Evolutionary conservation across 2,329 filamentous ascomycete species (phyloP), one percentile per base, ranked within the genome.

Genomic region (Ascochyta pisi): DNA sequence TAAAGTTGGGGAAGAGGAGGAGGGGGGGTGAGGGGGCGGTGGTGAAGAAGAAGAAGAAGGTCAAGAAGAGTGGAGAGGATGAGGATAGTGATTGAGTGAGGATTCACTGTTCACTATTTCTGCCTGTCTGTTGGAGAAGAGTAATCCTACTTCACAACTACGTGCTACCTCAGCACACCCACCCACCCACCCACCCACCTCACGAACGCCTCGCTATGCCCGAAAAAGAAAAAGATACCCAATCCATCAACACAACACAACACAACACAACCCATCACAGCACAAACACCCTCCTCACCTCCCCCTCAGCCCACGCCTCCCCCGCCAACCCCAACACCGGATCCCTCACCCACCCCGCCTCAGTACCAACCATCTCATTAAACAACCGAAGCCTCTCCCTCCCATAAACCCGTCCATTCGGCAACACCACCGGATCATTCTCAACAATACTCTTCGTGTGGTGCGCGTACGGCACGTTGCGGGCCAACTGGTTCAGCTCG

Each of bases 381-480:
- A 95, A 87, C 53, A 90, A 85, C 58, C 89, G 80, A 45, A 99
- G 80, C 46, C 89, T 82, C 52, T 89, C 85, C 54, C 86, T 84
- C 19, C 94, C 91, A 72, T 96, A 97, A 9, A 96, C 89, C 48
- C 91, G 84, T 1, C 90, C 89, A 73, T 96, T 97, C 23, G 95
- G 95, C 52, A 99, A 78, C 39, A 98, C 84, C 19, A 96, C 84
- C 1, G 95, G 84, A 71, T 98, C 93, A 41, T 86, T 87, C 71
- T 96, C 94, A 27, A 98, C 91, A 59, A 92, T 90, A 72, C 92
- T 96, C 81, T 96, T 96, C 27, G 90, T 93, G 75, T 99, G 95
- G 70, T 96, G 90, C 3, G 95, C 95, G 68, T 98, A 98, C 0
- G 95, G 95, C 40, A 99, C 90, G 66, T 89, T 88, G 47, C 89